phyloP scores from a whole-genome alignment of 2,329 filamentous ascomycete genomes.

The Cladosporium phlei region DNA sequence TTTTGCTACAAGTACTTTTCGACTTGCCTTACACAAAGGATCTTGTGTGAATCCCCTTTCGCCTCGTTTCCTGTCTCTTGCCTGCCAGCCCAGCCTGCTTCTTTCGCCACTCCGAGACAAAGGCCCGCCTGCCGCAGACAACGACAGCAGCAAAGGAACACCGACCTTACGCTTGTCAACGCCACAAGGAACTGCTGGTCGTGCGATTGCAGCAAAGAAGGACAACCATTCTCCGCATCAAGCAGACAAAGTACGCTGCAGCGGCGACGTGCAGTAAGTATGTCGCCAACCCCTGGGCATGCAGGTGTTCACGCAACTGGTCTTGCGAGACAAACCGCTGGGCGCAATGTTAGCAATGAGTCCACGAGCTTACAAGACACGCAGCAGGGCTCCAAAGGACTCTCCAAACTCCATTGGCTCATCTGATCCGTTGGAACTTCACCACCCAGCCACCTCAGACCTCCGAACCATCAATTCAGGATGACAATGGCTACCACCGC shows the following conservation, averaged over 20 bases:
- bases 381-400: conserved; percentile 23
- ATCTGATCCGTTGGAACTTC: neutral
- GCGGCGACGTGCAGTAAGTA: conserved; percentile 31
- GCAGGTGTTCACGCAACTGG: conserved; percentile 23
- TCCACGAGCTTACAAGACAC: conserved; percentile 32
- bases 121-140: conserved; percentile 26
- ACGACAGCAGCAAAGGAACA: conserved; percentile 23
- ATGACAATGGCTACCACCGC: conserved; percentile 12
- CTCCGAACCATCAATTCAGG: neutral
- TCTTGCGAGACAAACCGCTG: conserved; percentile 28
- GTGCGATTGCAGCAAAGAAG: conserved; percentile 24
- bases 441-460: neutral
- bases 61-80: conserved; percentile 27
- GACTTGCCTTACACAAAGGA: conserved; percentile 30
- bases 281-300: conserved; percentile 17
- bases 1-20: conserved; percentile 30
- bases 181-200: conserved; percentile 21
- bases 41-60: conserved; percentile 28
- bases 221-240: conserved; percentile 16
- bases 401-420: conserved; percentile 14
- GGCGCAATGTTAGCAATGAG: conserved; percentile 23
- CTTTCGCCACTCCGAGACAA: conserved; percentile 30
- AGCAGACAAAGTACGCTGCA: conserved; percentile 27
- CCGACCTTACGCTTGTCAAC: conserved; percentile 15
- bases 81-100: conserved; percentile 22